Evolutionary conservation across 768 basidiomycete genomes (phyloP).

Genomic region (Boletales sp.): DNA sequence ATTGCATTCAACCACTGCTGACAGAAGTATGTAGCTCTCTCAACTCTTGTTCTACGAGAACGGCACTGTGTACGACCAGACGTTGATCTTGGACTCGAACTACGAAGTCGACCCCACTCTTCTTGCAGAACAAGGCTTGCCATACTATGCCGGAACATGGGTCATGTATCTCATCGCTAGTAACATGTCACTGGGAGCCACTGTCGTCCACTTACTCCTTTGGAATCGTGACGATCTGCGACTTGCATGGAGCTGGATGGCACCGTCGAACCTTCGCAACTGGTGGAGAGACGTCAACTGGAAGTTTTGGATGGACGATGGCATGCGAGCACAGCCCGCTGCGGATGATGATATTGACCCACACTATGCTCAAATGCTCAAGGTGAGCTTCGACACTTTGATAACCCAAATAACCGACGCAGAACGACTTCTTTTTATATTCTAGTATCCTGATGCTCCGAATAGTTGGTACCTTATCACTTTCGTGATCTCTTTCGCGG

Average conservation of each 20-base stretch:
- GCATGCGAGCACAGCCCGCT: not conserved
- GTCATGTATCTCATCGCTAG: slow-evolving; percentile 14
- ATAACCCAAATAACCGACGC: slow-evolving; percentile 11
- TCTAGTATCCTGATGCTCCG: not conserved
- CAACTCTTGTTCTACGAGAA: slow-evolving; percentile 50
- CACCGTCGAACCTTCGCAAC: slow-evolving; percentile 26
- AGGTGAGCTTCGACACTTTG: slow-evolving; percentile 30
- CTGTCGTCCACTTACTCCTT: slow-evolving; percentile 46
- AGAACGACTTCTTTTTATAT: not conserved
- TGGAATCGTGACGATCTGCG: slow-evolving; percentile 52
- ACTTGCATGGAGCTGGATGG: slow-evolving; percentile 44
- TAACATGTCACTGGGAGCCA: slow-evolving; percentile 37
- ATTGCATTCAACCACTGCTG: not conserved
- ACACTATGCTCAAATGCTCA: slow-evolving; percentile 40
- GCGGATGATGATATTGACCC: not conserved
- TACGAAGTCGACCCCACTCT: slow-evolving; percentile 41
- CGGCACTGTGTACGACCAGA: slow-evolving; percentile 50
- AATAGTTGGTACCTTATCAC: not conserved
- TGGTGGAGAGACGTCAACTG: slow-evolving; percentile 13
- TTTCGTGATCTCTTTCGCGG: slow-evolving; percentile 34
- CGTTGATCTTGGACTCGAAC: slow-evolving; percentile 47
- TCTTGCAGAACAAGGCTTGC: slow-evolving; percentile 28
- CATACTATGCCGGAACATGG: slow-evolving; percentile 26
- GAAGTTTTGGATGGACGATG: not conserved
- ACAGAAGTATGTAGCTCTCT: slow-evolving; percentile 31